A percentile compares a stretch with the other conserved stretches of the same genome.
These are phyloP conservation scores for Nemophila menziesii DNA, from an alignment of 257 asterid genomes.

Conservation along the genomic window DNA sequence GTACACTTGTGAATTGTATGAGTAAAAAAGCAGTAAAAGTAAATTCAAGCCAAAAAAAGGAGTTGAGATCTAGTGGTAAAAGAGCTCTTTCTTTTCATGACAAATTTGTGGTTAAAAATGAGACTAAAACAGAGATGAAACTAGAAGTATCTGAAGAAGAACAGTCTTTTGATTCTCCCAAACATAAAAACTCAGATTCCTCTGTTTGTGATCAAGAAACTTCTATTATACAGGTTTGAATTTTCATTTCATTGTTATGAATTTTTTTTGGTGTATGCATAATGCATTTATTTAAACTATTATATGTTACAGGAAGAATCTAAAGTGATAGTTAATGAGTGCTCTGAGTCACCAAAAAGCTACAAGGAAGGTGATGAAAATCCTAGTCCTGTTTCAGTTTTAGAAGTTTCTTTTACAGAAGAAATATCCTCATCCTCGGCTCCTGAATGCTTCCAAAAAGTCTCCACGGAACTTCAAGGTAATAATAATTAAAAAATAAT, in stretches of 20 bases:
- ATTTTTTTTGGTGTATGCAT: too few species aligned
- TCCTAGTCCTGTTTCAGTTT: slow-evolving; percentile 79
- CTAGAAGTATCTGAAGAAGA: slow-evolving; percentile 19
- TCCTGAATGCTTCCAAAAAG: slow-evolving; percentile 69
- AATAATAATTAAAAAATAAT: slow-evolving; percentile 12
- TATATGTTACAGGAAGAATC: slow-evolving; percentile 34
- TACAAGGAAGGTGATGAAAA: slow-evolving; percentile 65
- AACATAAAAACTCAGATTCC: slow-evolving; percentile 11
- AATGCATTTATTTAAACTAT: neutral
- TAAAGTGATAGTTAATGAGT: slow-evolving; percentile 18
- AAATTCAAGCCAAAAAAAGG: slow-evolving; percentile 23
- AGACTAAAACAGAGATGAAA: slow-evolving; percentile 17
- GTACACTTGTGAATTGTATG: slow-evolving; percentile 13
- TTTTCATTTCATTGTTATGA: slow-evolving; percentile 11
- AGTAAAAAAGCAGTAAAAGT: slow-evolving; percentile 37
- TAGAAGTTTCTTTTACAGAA: slow-evolving; percentile 54
- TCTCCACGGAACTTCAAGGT: slow-evolving; percentile 77
- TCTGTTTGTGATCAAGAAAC: slow-evolving; percentile 22
- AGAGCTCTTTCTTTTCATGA: slow-evolving; percentile 25
- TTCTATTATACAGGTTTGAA: slow-evolving; percentile 39
- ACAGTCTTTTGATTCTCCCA: slow-evolving; percentile 18
- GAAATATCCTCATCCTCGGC: slow-evolving; percentile 27
- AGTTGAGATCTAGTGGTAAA: slow-evolving; percentile 29
- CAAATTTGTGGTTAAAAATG: slow-evolving; percentile 16
- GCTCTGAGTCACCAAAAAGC: slow-evolving; percentile 9